A percentile compares a stretch with the other conserved stretches of the same genome.
Conservation (phyloP, 1,284 basidiomycete genomes). For the Phellopilus nigrolimitatus region DNA sequence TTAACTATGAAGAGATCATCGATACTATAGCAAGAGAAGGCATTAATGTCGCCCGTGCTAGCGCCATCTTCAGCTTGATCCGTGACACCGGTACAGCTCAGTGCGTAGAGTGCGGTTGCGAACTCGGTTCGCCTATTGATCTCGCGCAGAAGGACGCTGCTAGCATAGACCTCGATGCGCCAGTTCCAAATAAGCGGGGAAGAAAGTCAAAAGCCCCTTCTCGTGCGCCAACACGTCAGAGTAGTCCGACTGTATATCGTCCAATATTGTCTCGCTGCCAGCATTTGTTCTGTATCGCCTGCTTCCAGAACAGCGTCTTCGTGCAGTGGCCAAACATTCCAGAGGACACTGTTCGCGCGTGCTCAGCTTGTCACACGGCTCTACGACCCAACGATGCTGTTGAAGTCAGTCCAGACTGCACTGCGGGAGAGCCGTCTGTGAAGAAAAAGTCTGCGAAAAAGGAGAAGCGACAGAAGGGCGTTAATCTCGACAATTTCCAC, state of each 20-base stretch:
- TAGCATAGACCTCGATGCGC: conserved; percentile 44
- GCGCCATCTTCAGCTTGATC: conserved; percentile 75
- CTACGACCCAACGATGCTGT: conserved; percentile 67
- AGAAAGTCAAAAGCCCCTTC: conserved; percentile 52
- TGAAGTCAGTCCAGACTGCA: conserved; percentile 62
- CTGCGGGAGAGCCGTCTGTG: conserved; percentile 33
- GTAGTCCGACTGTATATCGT: conserved; percentile 53
- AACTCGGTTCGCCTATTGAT: conserved; percentile 59
- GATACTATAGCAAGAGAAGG: conserved; percentile 77
- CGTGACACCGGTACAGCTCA: conserved; percentile 83
- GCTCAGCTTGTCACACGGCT: conserved; percentile 68
- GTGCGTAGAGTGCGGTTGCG: conserved; percentile 82
- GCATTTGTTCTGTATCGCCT: conserved; percentile 84
- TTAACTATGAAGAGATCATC: conserved; percentile 70
- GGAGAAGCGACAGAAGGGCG: conserved; percentile 64
- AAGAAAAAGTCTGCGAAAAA: conserved; percentile 66
- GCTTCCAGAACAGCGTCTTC: conserved; percentile 74
- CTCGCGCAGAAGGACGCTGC: conserved; percentile 44
- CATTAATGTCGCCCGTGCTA: conserved; percentile 71
- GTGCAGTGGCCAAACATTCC: conserved; percentile 74
- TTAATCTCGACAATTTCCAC: conserved; percentile 53
- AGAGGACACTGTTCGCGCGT: conserved; percentile 54
- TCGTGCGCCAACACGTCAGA: conserved; percentile 64
- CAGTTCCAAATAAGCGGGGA: conserved; percentile 52
- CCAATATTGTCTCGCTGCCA: conserved; percentile 87